Conservation (phyloP, 208 protist genomes). For the Willaertia magna region DNA sequence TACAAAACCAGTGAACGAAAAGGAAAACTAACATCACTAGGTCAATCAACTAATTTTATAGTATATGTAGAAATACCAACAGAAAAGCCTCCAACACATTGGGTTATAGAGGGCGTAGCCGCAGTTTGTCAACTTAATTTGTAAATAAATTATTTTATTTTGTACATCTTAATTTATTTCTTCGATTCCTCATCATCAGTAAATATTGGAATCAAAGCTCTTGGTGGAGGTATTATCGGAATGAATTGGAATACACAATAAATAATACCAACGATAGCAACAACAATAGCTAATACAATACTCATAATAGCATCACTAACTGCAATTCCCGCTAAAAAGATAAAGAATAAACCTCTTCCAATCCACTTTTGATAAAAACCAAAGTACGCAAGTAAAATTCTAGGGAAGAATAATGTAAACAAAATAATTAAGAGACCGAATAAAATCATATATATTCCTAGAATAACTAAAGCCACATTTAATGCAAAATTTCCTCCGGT, state of each 20-base stretch:
- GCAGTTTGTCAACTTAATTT: constrained; percentile 78
- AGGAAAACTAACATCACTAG: constrained; percentile 82
- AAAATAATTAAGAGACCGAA: background rate
- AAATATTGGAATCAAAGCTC: background rate
- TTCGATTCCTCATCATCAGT: no score
- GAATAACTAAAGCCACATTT: background rate
- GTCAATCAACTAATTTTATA: constrained; percentile 86
- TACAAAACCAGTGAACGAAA: constrained; percentile 84
- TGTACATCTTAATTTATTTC: no score
- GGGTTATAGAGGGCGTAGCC: constrained; percentile 74
- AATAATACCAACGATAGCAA: background rate
- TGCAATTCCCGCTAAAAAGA: background rate
- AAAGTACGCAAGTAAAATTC: background rate
- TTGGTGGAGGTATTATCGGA: background rate
- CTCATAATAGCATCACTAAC: background rate
- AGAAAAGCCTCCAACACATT: constrained; percentile 53
- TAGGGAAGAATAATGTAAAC: background rate
- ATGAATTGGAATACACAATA: background rate
- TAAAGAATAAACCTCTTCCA: background rate
- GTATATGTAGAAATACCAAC: constrained; percentile 54
- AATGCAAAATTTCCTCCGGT: no score
- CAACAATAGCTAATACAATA: background rate
- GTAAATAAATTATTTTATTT: no score
- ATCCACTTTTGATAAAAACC: background rate
- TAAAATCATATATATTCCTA: background rate